Evolutionary conservation across 1,139 yeast genomes (phyloP), one percentile per base, ranked within the genome.

Genomic region (Hyphopichia pseudoburtonii): DNA sequence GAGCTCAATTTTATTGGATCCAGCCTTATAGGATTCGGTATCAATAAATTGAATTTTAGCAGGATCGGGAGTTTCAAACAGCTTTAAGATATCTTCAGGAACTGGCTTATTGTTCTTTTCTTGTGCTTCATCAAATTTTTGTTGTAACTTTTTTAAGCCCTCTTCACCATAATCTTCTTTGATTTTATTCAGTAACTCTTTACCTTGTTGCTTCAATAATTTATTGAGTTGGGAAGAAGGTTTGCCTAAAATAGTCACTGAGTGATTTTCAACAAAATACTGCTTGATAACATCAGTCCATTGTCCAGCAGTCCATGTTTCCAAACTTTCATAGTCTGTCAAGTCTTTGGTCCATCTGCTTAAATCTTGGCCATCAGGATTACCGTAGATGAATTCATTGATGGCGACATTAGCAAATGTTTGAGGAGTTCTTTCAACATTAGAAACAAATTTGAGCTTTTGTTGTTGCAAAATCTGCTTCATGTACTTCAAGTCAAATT

Each of bases 351-450:
- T 52, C 73, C 85, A 78, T 17, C 63, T 60, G 3, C 65, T 59
- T 43, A 92, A 64, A 39, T 80, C 81, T 12, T 76, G 59, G 1
- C 86, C 88, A 39, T 78, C 77, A 3, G 58, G 57, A 22, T 77
- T 66, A 34, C 96, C 96, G 52, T 92, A 94, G 11, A 89, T 58
- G 55, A 88, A 90, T 51, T 87, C 95, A 27, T 74, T 70, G 34
- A 89, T 85, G 6, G 92, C 88, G 40, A 80, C 70, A 36, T 78
- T 77, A 1, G 88, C 74, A 42, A 90, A 68, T 3, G 71, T 66
- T 21, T 75, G 71, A 4, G 92, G 75, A 26, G 78, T 75, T 43
- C 77, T 79, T 57, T 92, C 97, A 30, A 85, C 74, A 21, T 72
- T 70, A 33, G 80, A 74, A 27, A 86, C 66, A 48, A 75, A 78